A percentile compares a stretch with the other conserved stretches of the same genome.
Evolutionary conservation across 2,329 filamentous ascomycete genomes (phyloP).

Genomic region (Fusarium lyarnte): DNA sequence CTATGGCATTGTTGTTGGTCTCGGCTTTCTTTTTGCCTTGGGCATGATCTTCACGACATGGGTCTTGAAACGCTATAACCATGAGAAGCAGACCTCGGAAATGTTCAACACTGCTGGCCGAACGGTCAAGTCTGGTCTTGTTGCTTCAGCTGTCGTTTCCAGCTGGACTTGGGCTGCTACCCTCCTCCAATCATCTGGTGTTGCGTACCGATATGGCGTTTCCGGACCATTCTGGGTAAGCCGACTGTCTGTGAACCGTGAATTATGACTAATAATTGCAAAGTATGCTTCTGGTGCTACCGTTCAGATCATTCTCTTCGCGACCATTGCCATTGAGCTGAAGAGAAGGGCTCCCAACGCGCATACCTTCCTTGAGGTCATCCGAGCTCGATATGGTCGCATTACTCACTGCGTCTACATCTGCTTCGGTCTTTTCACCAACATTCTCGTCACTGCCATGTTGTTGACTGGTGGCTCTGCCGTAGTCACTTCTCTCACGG

Average conservation of each 20-base stretch:
- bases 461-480: conserved; percentile 78
- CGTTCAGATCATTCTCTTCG: conserved; percentile 89
- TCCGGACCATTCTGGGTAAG: conserved; percentile 63
- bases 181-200: conserved; percentile 79
- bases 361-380: conserved; percentile 85
- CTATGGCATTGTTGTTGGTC: conserved; percentile 80
- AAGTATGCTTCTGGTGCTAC: conserved; percentile 72
- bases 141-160: conserved; percentile 89
- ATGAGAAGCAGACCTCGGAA: conserved; percentile 86
- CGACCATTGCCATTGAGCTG: conserved; percentile 88
- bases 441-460: conserved; percentile 90
- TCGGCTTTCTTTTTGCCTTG: conserved; percentile 78
- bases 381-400: conserved; percentile 77
- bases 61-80: conserved; percentile 50
- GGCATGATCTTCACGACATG: conserved; percentile 61
- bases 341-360: conserved; percentile 89
- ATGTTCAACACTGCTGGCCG: conserved; percentile 92
- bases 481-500: conserved; percentile 62
- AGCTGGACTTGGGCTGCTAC: conserved; percentile 95
- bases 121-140: conserved; percentile 88
- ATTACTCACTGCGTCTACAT: conserved; percentile 81
- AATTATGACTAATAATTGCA: neutral
- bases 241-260: fast-evolving
- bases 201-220: conserved; percentile 82
- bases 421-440: conserved; percentile 83